phyloP scores from a whole-genome alignment of 495 filamentous ascomycete species.

The Aspergillus ostianus region DNA sequence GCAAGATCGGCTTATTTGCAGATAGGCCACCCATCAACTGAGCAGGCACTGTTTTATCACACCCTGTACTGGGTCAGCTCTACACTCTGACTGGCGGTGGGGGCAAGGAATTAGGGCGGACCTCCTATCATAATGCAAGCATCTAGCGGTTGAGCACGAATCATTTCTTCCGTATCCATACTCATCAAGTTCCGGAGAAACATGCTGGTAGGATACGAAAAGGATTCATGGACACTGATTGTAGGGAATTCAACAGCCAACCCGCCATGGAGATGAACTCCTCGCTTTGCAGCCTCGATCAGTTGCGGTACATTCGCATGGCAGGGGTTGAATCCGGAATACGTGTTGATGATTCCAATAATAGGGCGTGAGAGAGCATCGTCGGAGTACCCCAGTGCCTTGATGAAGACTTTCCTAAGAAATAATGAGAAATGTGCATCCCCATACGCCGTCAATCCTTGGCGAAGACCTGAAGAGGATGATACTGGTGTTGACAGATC shows the following conservation, averaged over 20 bases:
- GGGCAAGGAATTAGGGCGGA: slow-evolving; percentile 14
- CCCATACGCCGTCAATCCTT: slow-evolving; percentile 63
- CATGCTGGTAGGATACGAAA: slow-evolving; percentile 67
- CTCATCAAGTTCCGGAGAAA: slow-evolving; percentile 67
- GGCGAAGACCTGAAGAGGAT: slow-evolving; percentile 52
- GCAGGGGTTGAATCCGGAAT: slow-evolving; percentile 66
- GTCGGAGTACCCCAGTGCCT: slow-evolving; percentile 65
- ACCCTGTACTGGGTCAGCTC: slow-evolving; percentile 46
- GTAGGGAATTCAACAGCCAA: slow-evolving; percentile 64
- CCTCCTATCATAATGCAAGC: slow-evolving; percentile 64
- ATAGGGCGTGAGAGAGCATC: slow-evolving; percentile 64
- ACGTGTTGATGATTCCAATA: slow-evolving; percentile 65
- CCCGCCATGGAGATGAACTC: slow-evolving; percentile 59
- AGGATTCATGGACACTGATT: slow-evolving; percentile 62
- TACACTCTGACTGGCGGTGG: too few species aligned
- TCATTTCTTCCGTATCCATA: slow-evolving; percentile 74
- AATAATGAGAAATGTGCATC: slow-evolving; percentile 70
- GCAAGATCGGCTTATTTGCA: slow-evolving; percentile 64
- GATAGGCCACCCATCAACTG: slow-evolving; percentile 70
- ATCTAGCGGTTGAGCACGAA: slow-evolving; percentile 62
- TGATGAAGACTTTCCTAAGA: slow-evolving; percentile 71
- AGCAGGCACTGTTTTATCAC: slow-evolving; percentile 69
- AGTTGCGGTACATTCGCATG: slow-evolving; percentile 68
- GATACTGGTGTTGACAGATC: slow-evolving; percentile 49
- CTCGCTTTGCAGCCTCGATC: slow-evolving; percentile 62